Percentiles rank a stretch among this genome's conserved stretches.
phyloP scores from a whole-genome alignment of 208 protist species.

The Herpetomonas samuelpessoai region DNA sequence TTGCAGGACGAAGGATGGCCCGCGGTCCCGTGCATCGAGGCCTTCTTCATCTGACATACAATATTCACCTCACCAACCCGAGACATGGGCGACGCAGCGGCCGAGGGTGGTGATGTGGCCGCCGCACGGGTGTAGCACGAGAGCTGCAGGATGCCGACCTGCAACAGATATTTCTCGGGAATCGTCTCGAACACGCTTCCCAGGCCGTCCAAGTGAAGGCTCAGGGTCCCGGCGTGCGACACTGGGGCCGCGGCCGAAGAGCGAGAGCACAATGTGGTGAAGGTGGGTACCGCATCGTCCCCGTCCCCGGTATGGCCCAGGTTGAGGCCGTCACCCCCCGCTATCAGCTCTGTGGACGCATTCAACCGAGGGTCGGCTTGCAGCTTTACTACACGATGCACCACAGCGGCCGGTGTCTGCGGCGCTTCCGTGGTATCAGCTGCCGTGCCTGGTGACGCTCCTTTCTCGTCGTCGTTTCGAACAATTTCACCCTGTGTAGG shows the following conservation, averaged over 20 bases:
- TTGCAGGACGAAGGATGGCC: neutral
- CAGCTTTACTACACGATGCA: too few species aligned
- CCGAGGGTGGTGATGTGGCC: too few species aligned
- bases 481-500: neutral
- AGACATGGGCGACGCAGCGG: neutral
- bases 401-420: neutral
- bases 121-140: slow-evolving; percentile 8
- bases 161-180: slow-evolving; percentile 51
- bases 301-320: neutral
- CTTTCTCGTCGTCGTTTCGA: neutral
- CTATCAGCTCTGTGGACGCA: too few species aligned
- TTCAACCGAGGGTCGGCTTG: too few species aligned
- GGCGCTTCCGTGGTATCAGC: neutral
- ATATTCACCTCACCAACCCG: slow-evolving; percentile 10
- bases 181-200: slow-evolving; percentile 5
- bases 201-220: slow-evolving; percentile 8
- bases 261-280: neutral
- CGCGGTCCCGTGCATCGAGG: neutral
- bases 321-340: too few species aligned
- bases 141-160: slow-evolving; percentile 47
- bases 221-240: too few species aligned
- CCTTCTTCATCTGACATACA: slow-evolving; percentile 24
- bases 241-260: neutral
- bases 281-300: neutral
- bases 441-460: too few species aligned